These are phyloP conservation scores for Globisporangium splendens DNA, from an alignment of 352 stramenopile genomes.

Conservation along the genomic window DNA sequence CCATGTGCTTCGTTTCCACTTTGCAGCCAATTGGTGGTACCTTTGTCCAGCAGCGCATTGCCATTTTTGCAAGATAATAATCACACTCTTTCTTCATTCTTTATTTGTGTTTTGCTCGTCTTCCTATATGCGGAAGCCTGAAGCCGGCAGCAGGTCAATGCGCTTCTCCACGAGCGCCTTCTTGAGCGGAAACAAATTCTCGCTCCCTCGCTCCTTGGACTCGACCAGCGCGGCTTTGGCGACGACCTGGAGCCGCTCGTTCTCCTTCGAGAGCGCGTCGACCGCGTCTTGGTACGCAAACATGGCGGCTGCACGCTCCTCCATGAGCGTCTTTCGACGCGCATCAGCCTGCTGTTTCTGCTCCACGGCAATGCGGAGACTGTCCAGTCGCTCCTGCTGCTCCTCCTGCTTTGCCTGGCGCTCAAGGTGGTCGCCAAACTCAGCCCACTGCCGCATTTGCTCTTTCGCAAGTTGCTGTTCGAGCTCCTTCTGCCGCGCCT, in stretches of 20 bases:
- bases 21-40: too few relatives aligned
- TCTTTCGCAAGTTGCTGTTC: conserved; percentile 43
- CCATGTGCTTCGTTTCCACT: too few relatives aligned
- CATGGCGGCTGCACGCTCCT: conserved; percentile 34
- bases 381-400: conserved; percentile 51
- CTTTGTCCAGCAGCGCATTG: too few relatives aligned
- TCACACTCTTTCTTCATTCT: neutral
- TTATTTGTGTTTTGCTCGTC: neutral
- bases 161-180: conserved; percentile 67
- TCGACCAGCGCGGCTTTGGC: conserved; percentile 51
- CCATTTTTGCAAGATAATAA: too few relatives aligned
- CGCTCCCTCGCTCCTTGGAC: conserved; percentile 49
- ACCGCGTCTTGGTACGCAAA: conserved; percentile 31
- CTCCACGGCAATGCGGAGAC: conserved; percentile 52
- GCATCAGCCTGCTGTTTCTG: conserved; percentile 79
- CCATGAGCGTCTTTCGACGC: conserved; percentile 41
- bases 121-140: conserved; percentile 64
- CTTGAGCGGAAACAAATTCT: conserved; percentile 70
- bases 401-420: conserved; percentile 59
- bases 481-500: conserved; percentile 28
- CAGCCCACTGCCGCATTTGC: conserved; percentile 55
- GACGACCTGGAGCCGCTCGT: conserved; percentile 59
- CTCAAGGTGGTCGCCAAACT: conserved; percentile 63
- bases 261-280: conserved; percentile 34
- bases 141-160: conserved; percentile 66